Percentiles rank a stretch among this genome's conserved stretches.
Evolutionary conservation across 2,329 filamentous ascomycete genomes (phyloP).

Genomic region (Periconia sp.): DNA sequence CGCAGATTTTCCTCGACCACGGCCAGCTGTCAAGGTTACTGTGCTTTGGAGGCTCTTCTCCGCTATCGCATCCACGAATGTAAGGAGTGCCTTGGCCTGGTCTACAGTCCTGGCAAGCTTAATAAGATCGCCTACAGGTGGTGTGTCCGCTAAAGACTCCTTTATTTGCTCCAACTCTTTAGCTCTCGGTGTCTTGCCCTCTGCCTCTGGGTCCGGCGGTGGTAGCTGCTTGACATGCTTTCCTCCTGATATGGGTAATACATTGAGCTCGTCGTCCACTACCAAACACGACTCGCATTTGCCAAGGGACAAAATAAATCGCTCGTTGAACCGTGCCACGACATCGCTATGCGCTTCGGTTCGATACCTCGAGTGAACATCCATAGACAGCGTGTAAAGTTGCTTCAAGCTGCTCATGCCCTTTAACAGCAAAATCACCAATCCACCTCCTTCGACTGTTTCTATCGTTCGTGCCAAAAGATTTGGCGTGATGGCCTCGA

Average conservation of each 20-base stretch:
- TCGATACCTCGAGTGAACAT: conserved; percentile 92
- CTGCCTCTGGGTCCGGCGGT: conserved; percentile 71
- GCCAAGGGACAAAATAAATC: conserved; percentile 93
- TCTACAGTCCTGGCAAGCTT: conserved; percentile 87
- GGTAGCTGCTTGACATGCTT: conserved; percentile 85
- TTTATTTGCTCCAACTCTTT: conserved; percentile 84
- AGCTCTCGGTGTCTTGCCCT: conserved; percentile 69
- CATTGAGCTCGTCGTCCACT: conserved; percentile 96
- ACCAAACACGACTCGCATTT: conserved; percentile 93
- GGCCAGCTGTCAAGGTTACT: conserved; percentile 86
- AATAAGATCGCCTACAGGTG: conserved; percentile 82
- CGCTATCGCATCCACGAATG: conserved; percentile 92
- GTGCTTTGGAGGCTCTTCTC: conserved; percentile 95
- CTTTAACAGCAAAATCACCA: conserved; percentile 89
- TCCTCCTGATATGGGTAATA: conserved; percentile 92
- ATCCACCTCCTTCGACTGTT: conserved; percentile 92
- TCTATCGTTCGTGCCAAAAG: conserved; percentile 92
- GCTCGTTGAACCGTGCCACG: conserved; percentile 93
- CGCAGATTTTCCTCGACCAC: conserved; percentile 96
- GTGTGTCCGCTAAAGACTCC: conserved; percentile 79
- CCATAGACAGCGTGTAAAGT: conserved; percentile 95
- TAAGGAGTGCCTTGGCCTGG: conserved; percentile 94
- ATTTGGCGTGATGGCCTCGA: conserved; percentile 97
- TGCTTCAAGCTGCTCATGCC: conserved; percentile 97
- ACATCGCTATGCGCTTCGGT: conserved; percentile 97